Base-by-base conservation (phyloP, 1,284 basidiomycete genomes). In the Leccinum pachyderme region DNA sequence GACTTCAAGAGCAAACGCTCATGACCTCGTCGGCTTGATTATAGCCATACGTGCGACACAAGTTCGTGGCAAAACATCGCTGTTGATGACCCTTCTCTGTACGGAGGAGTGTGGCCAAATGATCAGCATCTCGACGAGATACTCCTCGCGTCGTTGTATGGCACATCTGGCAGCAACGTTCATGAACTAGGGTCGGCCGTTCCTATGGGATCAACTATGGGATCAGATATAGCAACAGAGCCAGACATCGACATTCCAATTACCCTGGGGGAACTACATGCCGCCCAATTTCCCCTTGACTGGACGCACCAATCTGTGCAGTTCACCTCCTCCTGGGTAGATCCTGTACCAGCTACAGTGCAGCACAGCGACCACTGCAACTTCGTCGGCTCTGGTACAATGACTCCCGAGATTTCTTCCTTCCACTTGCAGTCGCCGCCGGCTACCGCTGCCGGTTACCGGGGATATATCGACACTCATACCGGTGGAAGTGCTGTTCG, bases 211-310 rank as follows among this genome's bases (percentile, higher is more conserved):
- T 49, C 48, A 54, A 47, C 47, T 13, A 25, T 25, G 27, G 53
- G 32, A 47, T 47, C 50, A 56, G 49, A 50, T 28, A 7, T 37
- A 12, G 49, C 29, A 43, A 33, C 39, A 37, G 57, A 63, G 25
- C 54, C 54, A 29, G 49, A 31, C 12, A 27, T 56, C 41, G 49
- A 31, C 12, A 27, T 56, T 44, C 54, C 46, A 22, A 24, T 25
- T 1, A 29, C 15, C 4, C 35, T 47, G 27, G 48, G 35, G 2
- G 33, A 15, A 5, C 29, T 44, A 13, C 41, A 46, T 5, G 33
- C 37, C 27, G 11, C 24, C 28, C 56, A 51, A 8, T 18, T 25
- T 44, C 31, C 7, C 35, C 48, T 27, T 15, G 22, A 31, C 18
- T 52, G 49, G 56, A 37, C 31, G 5, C 56, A 44, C 37, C 15